Base-by-base conservation (phyloP, 805 yeast genomes). In the Kurtzmaniella fragi region DNA sequence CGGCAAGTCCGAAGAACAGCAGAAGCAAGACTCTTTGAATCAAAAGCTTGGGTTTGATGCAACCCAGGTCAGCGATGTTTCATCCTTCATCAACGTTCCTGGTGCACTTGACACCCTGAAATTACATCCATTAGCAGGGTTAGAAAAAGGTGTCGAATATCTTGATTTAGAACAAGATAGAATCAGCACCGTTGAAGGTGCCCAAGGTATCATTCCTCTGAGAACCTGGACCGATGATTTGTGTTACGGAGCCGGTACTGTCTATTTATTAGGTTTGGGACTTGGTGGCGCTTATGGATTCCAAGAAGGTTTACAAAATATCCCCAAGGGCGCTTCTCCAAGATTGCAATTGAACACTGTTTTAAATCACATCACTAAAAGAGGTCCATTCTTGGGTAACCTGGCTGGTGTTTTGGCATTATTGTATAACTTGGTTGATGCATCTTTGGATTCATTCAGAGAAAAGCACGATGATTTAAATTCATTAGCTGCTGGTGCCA, bases 191-290 rank as follows among this genome's bases (percentile, higher is more conserved):
- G 62, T 86, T 53, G 95, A 88, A 54, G 96, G 96, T 30, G 78
- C 95, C 1, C 88, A 86, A 56, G 95, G 96, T 42, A 60, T 91
- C 42, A 76, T 93, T 46, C 96, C 99, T 20, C 84, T 95, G n/a
- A 82, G 97, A 68, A 95, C 95, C 52, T 93, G 96, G 95, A 77
- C 89, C 12, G 99, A 93, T 62, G 98, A 93, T 67, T 74, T 93
- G 48, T 89, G 97, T 75, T 93, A 93, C 64, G 99, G 99, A 51
- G 84, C 98, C 9, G 99, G 99, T 64, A 81, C 96, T 5, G 88
- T 89, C 38, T 93, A 93, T 59, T 73, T 93, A 49, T 51, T 84
- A 26, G 95, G 95, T 32, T 73, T 93, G 48, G 95, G 95, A 28
- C 44, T 79, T 32, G 99, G 99, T 64, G 99, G 99, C 43, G 65